These are phyloP conservation scores for Aphanomyces cochlioides DNA, from an alignment of 352 stramenopile genomes.

Conservation along the genomic window DNA sequence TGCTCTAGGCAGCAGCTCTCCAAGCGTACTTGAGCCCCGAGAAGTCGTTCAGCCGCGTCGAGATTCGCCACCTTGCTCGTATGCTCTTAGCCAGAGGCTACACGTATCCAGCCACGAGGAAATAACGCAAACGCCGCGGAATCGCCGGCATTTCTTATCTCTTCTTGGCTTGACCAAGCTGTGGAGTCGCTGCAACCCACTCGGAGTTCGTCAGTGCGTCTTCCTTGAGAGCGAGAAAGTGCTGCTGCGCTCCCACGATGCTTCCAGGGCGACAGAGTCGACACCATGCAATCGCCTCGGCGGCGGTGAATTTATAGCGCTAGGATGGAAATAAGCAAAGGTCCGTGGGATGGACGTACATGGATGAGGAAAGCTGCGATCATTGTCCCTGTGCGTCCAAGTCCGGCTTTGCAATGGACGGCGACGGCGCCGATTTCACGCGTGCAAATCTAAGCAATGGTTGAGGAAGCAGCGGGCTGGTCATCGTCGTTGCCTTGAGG, in stretches of 20 bases:
- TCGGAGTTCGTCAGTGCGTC: constrained; percentile 40
- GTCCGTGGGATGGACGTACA: constrained; percentile 1
- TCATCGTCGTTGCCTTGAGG: constrained; percentile 35
- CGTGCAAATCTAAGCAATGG: constrained; percentile 48
- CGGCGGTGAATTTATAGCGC: constrained; percentile 84
- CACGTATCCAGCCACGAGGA: background rate
- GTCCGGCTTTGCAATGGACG: constrained; percentile 97
- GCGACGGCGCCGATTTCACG: constrained; percentile 80
- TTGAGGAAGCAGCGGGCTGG: background rate
- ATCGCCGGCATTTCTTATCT: background rate
- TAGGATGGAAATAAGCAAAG: background rate
- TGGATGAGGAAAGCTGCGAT: constrained; percentile 97
- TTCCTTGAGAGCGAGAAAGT: constrained; percentile 90
- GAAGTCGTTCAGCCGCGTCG: constrained; percentile 4
- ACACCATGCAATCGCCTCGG: constrained; percentile 94
- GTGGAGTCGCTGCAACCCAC: too few relatives aligned
- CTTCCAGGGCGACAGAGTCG: constrained; percentile 92
- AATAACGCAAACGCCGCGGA: background rate
- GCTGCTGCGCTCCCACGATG: constrained; percentile 94
- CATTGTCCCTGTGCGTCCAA: constrained; percentile 94
- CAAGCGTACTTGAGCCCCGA: background rate
- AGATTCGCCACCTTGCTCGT: constrained; percentile 5
- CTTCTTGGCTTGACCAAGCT: background rate
- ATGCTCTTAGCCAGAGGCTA: constrained; percentile 13
- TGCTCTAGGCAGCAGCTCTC: background rate